Base-by-base conservation (phyloP, 768 basidiomycete genomes). In the Russula virescens region DNA sequence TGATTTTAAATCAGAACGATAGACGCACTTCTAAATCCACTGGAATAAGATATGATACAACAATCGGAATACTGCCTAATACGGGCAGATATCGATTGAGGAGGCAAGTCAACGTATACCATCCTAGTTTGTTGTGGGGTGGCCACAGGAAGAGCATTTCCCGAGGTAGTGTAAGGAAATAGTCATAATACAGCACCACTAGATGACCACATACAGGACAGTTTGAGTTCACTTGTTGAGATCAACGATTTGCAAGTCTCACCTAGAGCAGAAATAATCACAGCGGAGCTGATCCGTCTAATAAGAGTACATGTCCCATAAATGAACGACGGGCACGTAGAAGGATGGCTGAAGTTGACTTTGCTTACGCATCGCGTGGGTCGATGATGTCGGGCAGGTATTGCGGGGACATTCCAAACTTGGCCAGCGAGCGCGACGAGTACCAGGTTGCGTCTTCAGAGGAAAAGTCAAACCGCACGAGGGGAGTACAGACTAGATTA, bases 1-100 rank as follows among this genome's bases (percentile, higher is more conserved):
- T n/a, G n/a, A 63, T 43, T 14, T 34, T 3, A 21, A 10, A 26
- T 23, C 2, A 56, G 40, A 28, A 55, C 10, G n/a, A 43, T 18
- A n/a, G 31, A 62, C 61, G 61, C 48, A 62, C 61, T 23, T 1
- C 2, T n/a, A 25, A 11, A n/a, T 7, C 23, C n/a, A 23, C 7
- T 13, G 7, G 26, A 7, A 26, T 19, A 28, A 71, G 69, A 54
- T 70, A 71, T 23, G 66, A 68, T 3, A 60, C 63, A 28, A 64
- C 67, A 21, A 72, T 58, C 2, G 68, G 69, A 11, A 71, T 62
- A 35, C 69, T 63, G 14, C 76, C 78, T 40, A 80, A 70, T 48
- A 80, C 70, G n/a, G n/a, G n/a, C n/a, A n/a, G n/a, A n/a, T n/a
- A n/a, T n/a, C n/a, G n/a, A n/a, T n/a, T n/a, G n/a, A n/a, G n/a